These are phyloP conservation scores for Epithemia pelagica DNA, from an alignment of 108 stramenopile species.

Conservation along the genomic window DNA sequence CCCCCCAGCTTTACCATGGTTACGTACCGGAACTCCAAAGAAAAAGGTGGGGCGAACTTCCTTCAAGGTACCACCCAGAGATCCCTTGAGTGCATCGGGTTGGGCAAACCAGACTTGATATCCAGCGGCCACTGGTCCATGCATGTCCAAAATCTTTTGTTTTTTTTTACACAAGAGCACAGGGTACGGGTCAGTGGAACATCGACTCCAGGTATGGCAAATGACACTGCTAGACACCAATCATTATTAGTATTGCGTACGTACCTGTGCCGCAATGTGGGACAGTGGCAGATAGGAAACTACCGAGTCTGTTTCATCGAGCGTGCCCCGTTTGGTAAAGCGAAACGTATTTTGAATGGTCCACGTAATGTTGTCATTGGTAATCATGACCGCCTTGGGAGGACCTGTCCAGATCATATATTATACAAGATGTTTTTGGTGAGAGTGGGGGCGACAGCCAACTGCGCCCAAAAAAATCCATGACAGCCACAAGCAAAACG, in stretches of 20 bases:
- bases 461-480: too few relatives aligned
- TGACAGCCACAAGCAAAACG: too few relatives aligned
- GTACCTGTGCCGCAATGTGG: conserved; percentile 49
- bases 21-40: conserved; percentile 58
- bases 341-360: conserved; percentile 12
- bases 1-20: too few relatives aligned
- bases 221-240: too few relatives aligned
- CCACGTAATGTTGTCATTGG: conserved; percentile 76
- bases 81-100: conserved; percentile 64
- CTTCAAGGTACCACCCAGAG: conserved; percentile 44
- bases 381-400: conserved; percentile 84
- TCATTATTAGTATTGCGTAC: too few relatives aligned
- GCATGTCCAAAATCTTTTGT: conserved; percentile 36
- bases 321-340: conserved; percentile 5
- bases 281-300: conserved; percentile 45
- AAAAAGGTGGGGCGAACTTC: conserved; percentile 65
- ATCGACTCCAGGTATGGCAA: too few relatives aligned
- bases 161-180: too few relatives aligned
- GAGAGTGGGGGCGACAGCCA: too few relatives aligned
- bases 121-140: conserved; percentile 36
- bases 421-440: too few relatives aligned
- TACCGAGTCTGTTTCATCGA: conserved; percentile 20
- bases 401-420: too few relatives aligned
- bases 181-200: too few relatives aligned
- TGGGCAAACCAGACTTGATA: conserved; percentile 52